These are phyloP conservation scores for Jaltomata sinuosa DNA, from an alignment of 257 asterid genomes.

Conservation along the genomic window DNA sequence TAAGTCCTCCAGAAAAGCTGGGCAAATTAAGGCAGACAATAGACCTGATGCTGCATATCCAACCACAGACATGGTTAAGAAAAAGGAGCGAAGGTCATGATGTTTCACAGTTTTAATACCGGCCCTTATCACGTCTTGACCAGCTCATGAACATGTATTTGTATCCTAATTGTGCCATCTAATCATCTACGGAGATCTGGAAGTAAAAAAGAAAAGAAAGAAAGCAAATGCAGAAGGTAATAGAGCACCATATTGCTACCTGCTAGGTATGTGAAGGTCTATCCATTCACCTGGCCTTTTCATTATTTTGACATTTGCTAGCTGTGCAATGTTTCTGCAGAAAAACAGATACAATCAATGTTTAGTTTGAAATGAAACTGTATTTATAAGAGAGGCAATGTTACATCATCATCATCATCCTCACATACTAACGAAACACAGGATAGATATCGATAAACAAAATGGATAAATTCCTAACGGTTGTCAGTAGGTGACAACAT, in stretches of 20 bases:
- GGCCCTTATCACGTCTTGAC: background rate
- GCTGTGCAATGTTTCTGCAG: slow-evolving; percentile 71
- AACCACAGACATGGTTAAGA: background rate
- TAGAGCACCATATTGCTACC: slow-evolving; percentile 24
- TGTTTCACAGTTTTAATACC: background rate
- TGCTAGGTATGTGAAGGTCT: slow-evolving; percentile 51
- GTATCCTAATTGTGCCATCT: background rate
- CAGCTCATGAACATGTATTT: background rate
- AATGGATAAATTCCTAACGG: background rate
- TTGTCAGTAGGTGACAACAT: background rate
- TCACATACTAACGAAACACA: background rate
- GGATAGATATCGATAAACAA: background rate
- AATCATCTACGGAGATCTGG: background rate
- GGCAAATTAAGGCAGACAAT: slow-evolving; percentile 85
- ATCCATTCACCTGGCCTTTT: slow-evolving; percentile 61
- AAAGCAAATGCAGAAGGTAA: background rate
- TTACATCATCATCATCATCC: background rate
- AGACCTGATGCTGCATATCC: slow-evolving; percentile 62
- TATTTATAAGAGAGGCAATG: background rate
- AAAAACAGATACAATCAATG: background rate
- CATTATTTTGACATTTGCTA: slow-evolving; percentile 67
- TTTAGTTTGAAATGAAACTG: background rate
- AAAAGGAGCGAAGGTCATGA: background rate
- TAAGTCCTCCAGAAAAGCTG: slow-evolving; percentile 95
- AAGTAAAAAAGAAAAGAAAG: background rate